These are phyloP conservation scores for Sodiomyces alkalinus DNA, from an alignment of 2,329 filamentous ascomycete species.

Conservation along the genomic window DNA sequence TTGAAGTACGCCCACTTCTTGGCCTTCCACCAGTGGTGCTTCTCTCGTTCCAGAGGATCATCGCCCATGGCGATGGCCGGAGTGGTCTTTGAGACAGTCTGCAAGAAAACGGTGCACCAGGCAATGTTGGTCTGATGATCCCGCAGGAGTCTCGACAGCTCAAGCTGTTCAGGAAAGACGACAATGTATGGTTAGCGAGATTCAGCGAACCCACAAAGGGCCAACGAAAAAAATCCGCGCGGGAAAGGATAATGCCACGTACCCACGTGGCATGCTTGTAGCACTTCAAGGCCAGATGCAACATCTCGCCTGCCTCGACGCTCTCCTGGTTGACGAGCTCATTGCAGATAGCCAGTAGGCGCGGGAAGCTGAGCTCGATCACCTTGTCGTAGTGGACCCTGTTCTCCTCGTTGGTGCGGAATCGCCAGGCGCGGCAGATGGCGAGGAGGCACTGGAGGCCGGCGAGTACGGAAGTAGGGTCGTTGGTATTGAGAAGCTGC, in stretches of 20 bases:
- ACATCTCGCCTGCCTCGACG: conserved; percentile 90
- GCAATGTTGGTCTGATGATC: conserved; percentile 74
- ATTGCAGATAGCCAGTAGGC: conserved; percentile 73
- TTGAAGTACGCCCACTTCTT: conserved; percentile 99
- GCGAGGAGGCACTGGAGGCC: conserved; percentile 88
- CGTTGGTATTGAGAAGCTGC: conserved; percentile 74
- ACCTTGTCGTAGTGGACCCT: conserved; percentile 87
- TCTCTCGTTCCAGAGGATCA: conserved; percentile 70
- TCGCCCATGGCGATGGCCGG: conserved; percentile 66
- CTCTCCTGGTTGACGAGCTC: conserved; percentile 82
- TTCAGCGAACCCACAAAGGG: conserved; percentile 1
- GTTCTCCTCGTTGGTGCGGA: conserved; percentile 64
- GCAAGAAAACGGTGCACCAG: conserved; percentile 92
- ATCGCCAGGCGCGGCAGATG: conserved; percentile 89
- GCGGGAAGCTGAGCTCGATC: conserved; percentile 78
- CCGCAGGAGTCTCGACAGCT: conserved; percentile 64
- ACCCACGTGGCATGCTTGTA: conserved; percentile 98
- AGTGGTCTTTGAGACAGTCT: conserved; percentile 72
- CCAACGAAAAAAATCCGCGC: neutral
- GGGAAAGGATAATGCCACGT: conserved; percentile 5
- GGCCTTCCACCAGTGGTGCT: conserved; percentile 98
- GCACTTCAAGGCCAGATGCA: conserved; percentile 85
- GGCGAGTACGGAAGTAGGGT: conserved; percentile 75
- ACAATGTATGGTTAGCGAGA: conserved; percentile 16
- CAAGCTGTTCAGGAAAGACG: conserved; percentile 56